Evolutionary conservation across 768 basidiomycete genomes (phyloP), one percentile per base, ranked within the genome.

Genomic region (Russula earlei): DNA sequence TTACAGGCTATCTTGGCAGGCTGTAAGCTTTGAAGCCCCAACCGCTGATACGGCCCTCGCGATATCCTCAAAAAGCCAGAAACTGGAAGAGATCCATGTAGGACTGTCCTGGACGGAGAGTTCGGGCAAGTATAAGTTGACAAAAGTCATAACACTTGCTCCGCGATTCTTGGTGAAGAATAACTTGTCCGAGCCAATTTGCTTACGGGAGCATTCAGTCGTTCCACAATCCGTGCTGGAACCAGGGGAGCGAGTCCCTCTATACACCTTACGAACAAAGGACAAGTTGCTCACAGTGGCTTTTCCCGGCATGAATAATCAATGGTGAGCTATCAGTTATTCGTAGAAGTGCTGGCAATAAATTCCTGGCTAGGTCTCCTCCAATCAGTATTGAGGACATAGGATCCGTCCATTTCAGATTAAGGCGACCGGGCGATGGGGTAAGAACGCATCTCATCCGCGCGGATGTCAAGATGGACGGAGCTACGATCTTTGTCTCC

Each of bases 81-180:
- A 75, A 59, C 71, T 77, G 2, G 82, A 87, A 45, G 82, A 85
- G 66, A 77, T 84, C 50, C 88, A 93, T 66, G 69, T 90, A 44
- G 96, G 95, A 2, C 64, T 99, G 37, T 94, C 92, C 5, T 98
- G 94, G 82, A 77, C 80, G 17, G 93, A 95, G 69, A 96, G 94
- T 1, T 73, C 85, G n/a, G 96, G 96, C 34, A 97, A 96, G 75
- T 98, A 97, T 69, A 97, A 97, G 67, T 73, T 98, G 33, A 87
- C 86, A 25, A 98, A 97, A 72, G 85, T 97, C 62, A 84, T 99
- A 61, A 94, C 89, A 0, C 72, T 98, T 36, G 77, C 88, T 8
- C 96, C 96, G 25, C 82, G 96, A 44, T 98, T 93, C 74, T 72
- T 98, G 60, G 69, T 98, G 62, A 88, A 84, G 69, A 99, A 97